Percentiles rank a stretch among this genome's conserved stretches.
Conservation (phyloP, 2,329 filamentous ascomycete genomes). For the Neofusicoccum laricinum region DNA sequence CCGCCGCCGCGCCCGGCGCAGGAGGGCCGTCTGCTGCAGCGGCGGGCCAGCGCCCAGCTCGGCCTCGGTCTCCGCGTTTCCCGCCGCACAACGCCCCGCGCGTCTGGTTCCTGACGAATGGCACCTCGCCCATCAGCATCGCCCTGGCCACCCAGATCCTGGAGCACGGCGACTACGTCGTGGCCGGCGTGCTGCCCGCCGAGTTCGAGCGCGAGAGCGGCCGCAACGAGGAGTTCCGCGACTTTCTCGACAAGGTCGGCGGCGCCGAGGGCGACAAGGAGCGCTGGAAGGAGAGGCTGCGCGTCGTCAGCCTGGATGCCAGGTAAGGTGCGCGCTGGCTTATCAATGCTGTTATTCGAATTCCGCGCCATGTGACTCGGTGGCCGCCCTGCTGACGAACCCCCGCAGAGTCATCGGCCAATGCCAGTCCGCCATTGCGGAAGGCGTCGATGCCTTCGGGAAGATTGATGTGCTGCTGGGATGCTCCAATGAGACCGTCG, state of each 20-base stretch:
- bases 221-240: constrained; percentile 74
- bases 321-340: constrained; percentile 36
- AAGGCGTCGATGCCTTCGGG: constrained; percentile 80
- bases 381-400: constrained; percentile 11
- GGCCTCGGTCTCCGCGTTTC: constrained; percentile 49
- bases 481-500: constrained; percentile 82
- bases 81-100: constrained; percentile 66
- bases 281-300: constrained; percentile 77
- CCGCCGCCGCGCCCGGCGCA: not conserved
- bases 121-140: constrained; percentile 79
- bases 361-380: not conserved
- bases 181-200: constrained; percentile 74
- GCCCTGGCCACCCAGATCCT: constrained; percentile 78
- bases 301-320: constrained; percentile 58
- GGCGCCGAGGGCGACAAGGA: constrained; percentile 56
- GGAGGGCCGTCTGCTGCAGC: not conserved
- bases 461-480: constrained; percentile 87
- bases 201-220: constrained; percentile 70
- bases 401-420: constrained; percentile 56
- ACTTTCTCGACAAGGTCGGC: constrained; percentile 64
- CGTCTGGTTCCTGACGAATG: constrained; percentile 89
- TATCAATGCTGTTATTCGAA: not conserved
- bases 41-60: constrained; percentile 29
- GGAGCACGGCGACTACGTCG: constrained; percentile 86
- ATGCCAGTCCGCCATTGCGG: constrained; percentile 82